These are phyloP conservation scores for Phytophthora sojae DNA, from an alignment of 352 stramenopile species.

Conservation along the genomic window DNA sequence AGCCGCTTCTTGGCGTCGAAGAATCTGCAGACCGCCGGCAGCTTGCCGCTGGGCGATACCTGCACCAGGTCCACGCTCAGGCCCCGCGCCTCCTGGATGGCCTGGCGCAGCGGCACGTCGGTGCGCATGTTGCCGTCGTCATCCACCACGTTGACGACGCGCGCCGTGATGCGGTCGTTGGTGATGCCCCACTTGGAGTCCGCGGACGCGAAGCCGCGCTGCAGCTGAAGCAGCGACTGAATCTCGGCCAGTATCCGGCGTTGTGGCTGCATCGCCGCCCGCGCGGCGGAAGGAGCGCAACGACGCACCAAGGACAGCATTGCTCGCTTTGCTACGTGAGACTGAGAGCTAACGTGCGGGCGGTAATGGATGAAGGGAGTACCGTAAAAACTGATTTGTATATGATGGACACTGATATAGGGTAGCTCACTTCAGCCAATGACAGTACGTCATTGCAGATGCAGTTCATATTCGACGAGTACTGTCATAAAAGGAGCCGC, in stretches of 20 bases:
- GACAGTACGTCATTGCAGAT: background rate
- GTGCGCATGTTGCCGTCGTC: conserved; percentile 59
- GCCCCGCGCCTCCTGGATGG: conserved; percentile 55
- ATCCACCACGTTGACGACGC: conserved; percentile 60
- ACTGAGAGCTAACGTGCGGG: conserved; percentile 4
- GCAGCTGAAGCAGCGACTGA: conserved; percentile 5
- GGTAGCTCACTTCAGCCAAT: conserved; percentile 1
- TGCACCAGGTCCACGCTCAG: conserved; percentile 80
- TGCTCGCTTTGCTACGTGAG: background rate
- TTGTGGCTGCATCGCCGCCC: conserved; percentile 11
- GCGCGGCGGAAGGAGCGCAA: conserved; percentile 9
- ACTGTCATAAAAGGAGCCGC: background rate
- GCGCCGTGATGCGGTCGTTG: conserved; percentile 70
- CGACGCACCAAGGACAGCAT: conserved; percentile 30
- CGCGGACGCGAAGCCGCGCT: conserved; percentile 35
- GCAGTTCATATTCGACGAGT: background rate
- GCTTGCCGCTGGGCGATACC: conserved; percentile 52
- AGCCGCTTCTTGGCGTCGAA: conserved; percentile 83
- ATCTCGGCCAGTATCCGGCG: conserved; percentile 7
- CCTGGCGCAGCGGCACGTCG: conserved; percentile 60
- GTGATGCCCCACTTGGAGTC: conserved; percentile 58
- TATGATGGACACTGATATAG: background rate
- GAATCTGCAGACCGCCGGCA: conserved; percentile 60
- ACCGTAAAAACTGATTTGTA: background rate
- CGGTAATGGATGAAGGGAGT: background rate